Percentiles rank a stretch among this genome's conserved stretches.
Evolutionary conservation across 108 stramenopile genomes (phyloP).

Genomic region (Pseudonitzschia pungens): DNA sequence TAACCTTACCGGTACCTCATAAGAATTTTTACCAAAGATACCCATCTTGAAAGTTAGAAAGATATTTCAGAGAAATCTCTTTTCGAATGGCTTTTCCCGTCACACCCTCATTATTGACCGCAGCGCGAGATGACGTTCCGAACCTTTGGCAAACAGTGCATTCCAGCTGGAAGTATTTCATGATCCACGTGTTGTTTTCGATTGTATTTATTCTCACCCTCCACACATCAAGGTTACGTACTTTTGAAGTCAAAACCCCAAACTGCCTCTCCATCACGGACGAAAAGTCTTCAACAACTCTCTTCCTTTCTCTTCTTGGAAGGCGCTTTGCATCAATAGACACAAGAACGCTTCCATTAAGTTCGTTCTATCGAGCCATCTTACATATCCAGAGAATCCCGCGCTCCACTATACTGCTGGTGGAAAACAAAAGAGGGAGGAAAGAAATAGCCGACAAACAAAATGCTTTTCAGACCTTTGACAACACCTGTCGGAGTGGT

Average conservation of each 20-base stretch:
- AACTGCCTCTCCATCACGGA: neutral
- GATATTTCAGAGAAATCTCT: no score
- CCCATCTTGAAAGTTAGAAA: no score
- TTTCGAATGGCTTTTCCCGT: no score
- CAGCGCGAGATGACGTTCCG: no score
- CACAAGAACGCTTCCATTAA: no score
- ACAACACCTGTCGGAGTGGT: conserved; percentile 10
- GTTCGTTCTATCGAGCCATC: neutral
- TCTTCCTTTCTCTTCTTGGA: neutral
- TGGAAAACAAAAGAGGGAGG: neutral
- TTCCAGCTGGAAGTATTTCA: conserved; percentile 9
- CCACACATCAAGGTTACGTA: conserved; percentile 12
- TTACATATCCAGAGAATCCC: no score
- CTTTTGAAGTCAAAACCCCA: conserved; percentile 3
- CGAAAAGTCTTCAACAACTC: neutral
- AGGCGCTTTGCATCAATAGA: no score
- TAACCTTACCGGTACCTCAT: no score
- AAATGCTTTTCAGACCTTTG: conserved; percentile 10
- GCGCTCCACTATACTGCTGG: no score
- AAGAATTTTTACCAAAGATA: no score
- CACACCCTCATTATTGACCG: no score
- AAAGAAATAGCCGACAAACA: neutral
- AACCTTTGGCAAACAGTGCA: neutral
- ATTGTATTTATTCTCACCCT: conserved; percentile 1
- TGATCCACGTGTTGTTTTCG: conserved; percentile 4